phyloP scores from a whole-genome alignment of 2,329 filamentous ascomycete species.

The Neofusicoccum kwambonambiense region DNA sequence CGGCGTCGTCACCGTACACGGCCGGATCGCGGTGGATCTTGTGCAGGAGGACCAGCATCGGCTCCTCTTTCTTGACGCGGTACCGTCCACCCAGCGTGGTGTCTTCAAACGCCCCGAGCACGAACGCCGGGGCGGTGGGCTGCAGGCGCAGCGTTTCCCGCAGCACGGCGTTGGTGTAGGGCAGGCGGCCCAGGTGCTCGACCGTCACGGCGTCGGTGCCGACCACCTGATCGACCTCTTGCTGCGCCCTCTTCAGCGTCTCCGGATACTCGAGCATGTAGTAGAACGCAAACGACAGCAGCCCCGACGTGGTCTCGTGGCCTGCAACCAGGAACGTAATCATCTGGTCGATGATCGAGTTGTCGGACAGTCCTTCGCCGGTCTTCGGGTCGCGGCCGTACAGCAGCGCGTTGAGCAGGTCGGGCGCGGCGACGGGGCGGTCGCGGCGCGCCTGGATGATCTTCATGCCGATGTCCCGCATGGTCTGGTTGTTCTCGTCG shows the following conservation, averaged over 20 bases:
- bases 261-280: slow-evolving; percentile 53
- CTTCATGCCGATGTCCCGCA: slow-evolving; percentile 57
- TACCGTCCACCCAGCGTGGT: slow-evolving; percentile 39
- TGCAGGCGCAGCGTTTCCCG: slow-evolving; percentile 57
- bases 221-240: slow-evolving; percentile 55
- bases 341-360: slow-evolving; percentile 66
- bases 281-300: slow-evolving; percentile 47
- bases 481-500: slow-evolving; percentile 51
- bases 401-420: slow-evolving; percentile 61
- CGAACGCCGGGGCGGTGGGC: slow-evolving; percentile 54
- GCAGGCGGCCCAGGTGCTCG: slow-evolving; percentile 52
- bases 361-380: slow-evolving; percentile 56
- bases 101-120: slow-evolving; percentile 32
- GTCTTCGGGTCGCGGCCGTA: slow-evolving; percentile 62
- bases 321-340: slow-evolving; percentile 63
- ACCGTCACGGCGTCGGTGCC: slow-evolving; percentile 46
- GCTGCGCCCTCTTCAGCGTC: slow-evolving; percentile 47
- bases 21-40: slow-evolving; percentile 43
- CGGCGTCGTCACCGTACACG: slow-evolving; percentile 46
- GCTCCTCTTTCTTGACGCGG: slow-evolving; percentile 32
- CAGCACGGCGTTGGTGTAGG: slow-evolving; percentile 55
- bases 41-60: slow-evolving; percentile 32
- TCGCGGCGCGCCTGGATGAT: slow-evolving; percentile 56
- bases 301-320: slow-evolving; percentile 42
- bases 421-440: slow-evolving; percentile 56